Evolutionary conservation across 176 grass and related monocot species (phyloP).

Genomic region (Cenchrus purpureus): DNA sequence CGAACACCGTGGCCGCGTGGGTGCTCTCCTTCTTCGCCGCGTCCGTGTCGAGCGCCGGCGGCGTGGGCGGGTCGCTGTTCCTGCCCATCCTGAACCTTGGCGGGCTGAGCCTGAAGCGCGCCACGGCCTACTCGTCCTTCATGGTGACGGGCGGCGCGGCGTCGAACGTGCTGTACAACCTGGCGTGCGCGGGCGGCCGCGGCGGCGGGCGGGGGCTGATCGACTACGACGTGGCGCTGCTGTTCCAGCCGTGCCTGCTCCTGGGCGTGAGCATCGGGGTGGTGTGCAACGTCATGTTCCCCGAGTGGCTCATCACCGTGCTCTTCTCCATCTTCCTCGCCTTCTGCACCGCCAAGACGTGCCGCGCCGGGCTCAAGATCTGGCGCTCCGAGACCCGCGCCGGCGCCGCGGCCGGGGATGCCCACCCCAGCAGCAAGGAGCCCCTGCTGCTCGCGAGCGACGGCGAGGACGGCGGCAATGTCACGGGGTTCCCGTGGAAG

Average conservation of each 20-base stretch:
- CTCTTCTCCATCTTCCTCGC: constrained; percentile 72
- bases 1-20: constrained; percentile 43
- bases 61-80: constrained; percentile 79
- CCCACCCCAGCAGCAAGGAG: neutral
- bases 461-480: neutral
- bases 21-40: constrained; percentile 64
- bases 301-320: constrained; percentile 86
- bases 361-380: constrained; percentile 62
- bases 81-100: constrained; percentile 74
- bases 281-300: constrained; percentile 78
- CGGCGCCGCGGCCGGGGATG: neutral
- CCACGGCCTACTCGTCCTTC: constrained; percentile 69
- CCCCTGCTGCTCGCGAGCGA: constrained; percentile 42
- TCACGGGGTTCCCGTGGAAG: constrained; percentile 53
- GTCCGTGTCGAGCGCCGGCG: constrained; percentile 71
- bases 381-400: constrained; percentile 56
- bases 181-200: constrained; percentile 32
- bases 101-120: constrained; percentile 62
- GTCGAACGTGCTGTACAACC: constrained; percentile 70
- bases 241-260: constrained; percentile 77
- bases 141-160: constrained; percentile 76
- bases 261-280: constrained; percentile 86
- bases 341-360: constrained; percentile 69
- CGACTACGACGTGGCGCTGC: constrained; percentile 75
- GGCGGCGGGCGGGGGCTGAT: constrained; percentile 25